phyloP scores from a whole-genome alignment of 192 early-diverging fungal species.

The Glomus cerebriforme region DNA sequence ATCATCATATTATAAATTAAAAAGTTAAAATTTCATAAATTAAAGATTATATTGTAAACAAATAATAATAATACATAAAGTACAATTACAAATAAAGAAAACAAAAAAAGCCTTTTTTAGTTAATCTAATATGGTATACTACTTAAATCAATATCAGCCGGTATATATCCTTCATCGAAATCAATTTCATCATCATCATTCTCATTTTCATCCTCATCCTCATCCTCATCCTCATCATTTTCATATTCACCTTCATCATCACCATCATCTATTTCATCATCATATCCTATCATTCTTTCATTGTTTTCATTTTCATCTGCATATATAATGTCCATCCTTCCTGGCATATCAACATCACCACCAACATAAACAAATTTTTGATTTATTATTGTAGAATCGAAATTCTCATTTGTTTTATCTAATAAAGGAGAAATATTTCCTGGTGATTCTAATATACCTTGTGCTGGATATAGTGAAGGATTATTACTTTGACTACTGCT shows the following conservation, averaged over 20 bases:
- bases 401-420: not conserved
- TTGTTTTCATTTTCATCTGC: not conserved
- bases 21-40: too few relatives aligned
- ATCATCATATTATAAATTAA: too few relatives aligned
- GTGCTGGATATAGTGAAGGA: not conserved
- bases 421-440: not conserved
- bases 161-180: conserved; percentile 20
- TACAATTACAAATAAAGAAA: not conserved
- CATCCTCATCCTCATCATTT: not conserved
- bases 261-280: conserved; percentile 15
- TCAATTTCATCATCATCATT: not conserved
- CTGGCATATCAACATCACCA: conserved; percentile 33
- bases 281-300: not conserved
- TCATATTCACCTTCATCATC: conserved; percentile 24
- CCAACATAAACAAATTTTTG: not conserved
- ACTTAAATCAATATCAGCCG: conserved; percentile 10
- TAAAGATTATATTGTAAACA: too few relatives aligned
- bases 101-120: too few relatives aligned
- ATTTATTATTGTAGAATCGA: not conserved
- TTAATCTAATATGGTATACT: conserved; percentile 4
- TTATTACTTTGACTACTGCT: not conserved
- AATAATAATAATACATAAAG: not conserved
- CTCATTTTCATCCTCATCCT: not conserved
- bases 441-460: not conserved
- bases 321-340: conserved; percentile 23